Percentiles rank a stretch among this genome's conserved stretches.
phyloP scores from a whole-genome alignment of 2,329 filamentous ascomycete species.

The Sordariomycetes sp. region DNA sequence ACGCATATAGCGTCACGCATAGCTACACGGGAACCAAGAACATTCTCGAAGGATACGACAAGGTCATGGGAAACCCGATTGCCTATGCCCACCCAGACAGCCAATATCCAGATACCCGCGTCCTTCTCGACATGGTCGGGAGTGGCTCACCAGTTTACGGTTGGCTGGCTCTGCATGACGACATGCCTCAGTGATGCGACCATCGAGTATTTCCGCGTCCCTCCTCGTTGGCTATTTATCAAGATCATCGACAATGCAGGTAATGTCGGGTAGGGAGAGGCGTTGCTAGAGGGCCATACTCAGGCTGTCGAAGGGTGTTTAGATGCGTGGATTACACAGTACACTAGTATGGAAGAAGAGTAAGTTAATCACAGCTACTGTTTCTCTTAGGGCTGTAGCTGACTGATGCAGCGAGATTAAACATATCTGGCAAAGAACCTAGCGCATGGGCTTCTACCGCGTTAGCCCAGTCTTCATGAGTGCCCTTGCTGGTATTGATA shows the following conservation, averaged over 20 bases:
- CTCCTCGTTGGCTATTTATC: constrained; percentile 52
- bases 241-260: constrained; percentile 58
- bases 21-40: too few relatives aligned
- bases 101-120: too few relatives aligned
- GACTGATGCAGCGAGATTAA: constrained; percentile 22
- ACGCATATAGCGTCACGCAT: too few relatives aligned
- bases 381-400: background rate
- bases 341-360: constrained; percentile 59
- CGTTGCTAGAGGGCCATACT: constrained; percentile 60
- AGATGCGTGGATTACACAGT: constrained; percentile 49
- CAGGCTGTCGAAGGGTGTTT: constrained; percentile 63
- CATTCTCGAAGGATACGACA: too few relatives aligned
- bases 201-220: too few relatives aligned
- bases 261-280: constrained; percentile 60
- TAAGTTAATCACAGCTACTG: constrained; percentile 18
- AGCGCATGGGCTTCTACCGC: constrained; percentile 60
- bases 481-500: constrained; percentile 64
- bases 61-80: too few relatives aligned
- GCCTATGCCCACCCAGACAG: too few relatives aligned
- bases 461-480: constrained; percentile 73
- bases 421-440: constrained; percentile 66
- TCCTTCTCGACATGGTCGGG: too few relatives aligned
- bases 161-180: too few relatives aligned
- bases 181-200: too few relatives aligned
- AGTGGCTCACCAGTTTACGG: too few relatives aligned